Base-by-base conservation (phyloP, 2,329 filamentous ascomycete genomes). In the Exutisphaerella laricina region DNA sequence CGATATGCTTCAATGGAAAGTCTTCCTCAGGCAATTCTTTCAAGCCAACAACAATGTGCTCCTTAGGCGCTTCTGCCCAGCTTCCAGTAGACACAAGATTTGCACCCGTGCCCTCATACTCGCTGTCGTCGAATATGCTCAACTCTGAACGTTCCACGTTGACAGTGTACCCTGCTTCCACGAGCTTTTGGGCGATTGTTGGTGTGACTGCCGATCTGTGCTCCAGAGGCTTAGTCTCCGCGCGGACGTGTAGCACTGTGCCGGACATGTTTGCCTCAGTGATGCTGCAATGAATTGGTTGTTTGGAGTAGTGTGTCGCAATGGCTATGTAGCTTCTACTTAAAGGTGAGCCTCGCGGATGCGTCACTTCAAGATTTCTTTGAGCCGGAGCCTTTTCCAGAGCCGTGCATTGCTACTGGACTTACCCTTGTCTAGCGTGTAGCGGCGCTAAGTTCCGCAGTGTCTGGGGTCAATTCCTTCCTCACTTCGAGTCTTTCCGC, bases 1-100 rank as follows among this genome's bases (percentile, higher is more conserved):
- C 55, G 16, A 78, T 79, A 62, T 90, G 84, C 69, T 83, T 78
- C 40, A 88, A 75, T 30, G 84, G 81, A 44, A 65, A 80, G 47
- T 78, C 75, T 59, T 86, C 81, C 43, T 66, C 63, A 3, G 63
- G 63, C 32, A 66, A 48, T 45, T 67, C 76, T 73, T 66, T 66
- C 43, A 66, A 50, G 8, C 62, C 63, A 45, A 64, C 49, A 31
- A 66, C 56, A 46, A 65, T 60, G 46, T 62, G 58, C 28, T 66
- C 62, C 35, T 52, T 74, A 2, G 66, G 66, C 12, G 60, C 65
- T 38, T 67, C 55, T 5, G 57, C 56, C 66, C 66, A 69, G 16
- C 61, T 66, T 7, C 64, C 65, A 34, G 65, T 63, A 4, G 64
- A 60, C 5, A 69, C 65, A 8, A 69, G 54, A 6, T 47, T 62